Evolutionary conservation across 2,329 filamentous ascomycete genomes (phyloP), one percentile per base, ranked within the genome.

Genomic region (Fusarium tjaetaba): DNA sequence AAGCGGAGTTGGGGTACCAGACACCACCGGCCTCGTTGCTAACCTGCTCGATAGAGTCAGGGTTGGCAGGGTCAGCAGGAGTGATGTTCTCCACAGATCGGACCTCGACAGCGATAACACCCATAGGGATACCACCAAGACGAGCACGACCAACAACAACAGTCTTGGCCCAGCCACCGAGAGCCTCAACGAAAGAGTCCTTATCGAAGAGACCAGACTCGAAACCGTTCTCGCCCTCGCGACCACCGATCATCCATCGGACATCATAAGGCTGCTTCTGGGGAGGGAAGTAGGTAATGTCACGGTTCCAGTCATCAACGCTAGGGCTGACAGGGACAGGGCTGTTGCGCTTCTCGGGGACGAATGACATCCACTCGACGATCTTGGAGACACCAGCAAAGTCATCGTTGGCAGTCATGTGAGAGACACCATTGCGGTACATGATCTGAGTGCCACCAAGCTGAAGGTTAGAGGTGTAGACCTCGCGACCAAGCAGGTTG

Each of bases 401-500:
- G 86, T 99, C 96, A 80, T 99, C 96, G 77, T 93, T 93, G 79
- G 96, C 96, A 76, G 96, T 98, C 94, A 98, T 96, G 87, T 99
- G 96, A 28, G 96, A 98, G 46, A 99, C 96, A 90, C 96, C 96
- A 83, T 99, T 99, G 86, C 94, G 95, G 91, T 99, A 98, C 96
- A 99, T 99, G 89, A 99, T 99, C 85, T 99, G 96, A n/a, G 96
- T 99, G 78, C 96, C 96, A 91, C 96, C 96, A 75, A 99, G 94
- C 88, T 99, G 96, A 81, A 99, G 86, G 89, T 99, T 99, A 70
- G 96, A 98, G 30, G 96, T 98, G 87, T 99, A 99, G 36, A 99
- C 96, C 85, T 99, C 96, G 77, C 97, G 95, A 80, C 96, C 96
- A 70, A 99, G 91, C 79, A 99, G 88, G 87, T 98, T 99, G 91